A percentile compares a stretch with the other conserved stretches of the same genome.
These are phyloP conservation scores for Fusarium equiseti DNA, from an alignment of 2,329 filamentous ascomycete genomes.

Conservation along the genomic window DNA sequence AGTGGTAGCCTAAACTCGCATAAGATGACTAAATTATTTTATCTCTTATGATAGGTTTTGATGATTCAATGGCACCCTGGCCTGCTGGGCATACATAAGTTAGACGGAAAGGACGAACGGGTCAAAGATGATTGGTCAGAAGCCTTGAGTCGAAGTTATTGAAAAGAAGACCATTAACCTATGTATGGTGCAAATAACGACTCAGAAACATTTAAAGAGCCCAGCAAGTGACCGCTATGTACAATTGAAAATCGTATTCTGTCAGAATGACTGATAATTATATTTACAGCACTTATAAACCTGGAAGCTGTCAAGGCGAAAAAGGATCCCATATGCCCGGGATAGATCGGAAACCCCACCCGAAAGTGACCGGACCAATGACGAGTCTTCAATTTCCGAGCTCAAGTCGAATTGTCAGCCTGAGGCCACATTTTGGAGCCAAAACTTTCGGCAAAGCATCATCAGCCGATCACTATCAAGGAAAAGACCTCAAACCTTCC, in stretches of 20 bases:
- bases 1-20: not conserved
- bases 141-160: not conserved
- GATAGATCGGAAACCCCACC: constrained; percentile 49
- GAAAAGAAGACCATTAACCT: constrained; percentile 30
- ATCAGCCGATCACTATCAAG: constrained; percentile 52
- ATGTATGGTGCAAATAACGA: not conserved
- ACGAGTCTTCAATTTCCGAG: constrained; percentile 60
- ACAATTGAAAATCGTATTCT: not conserved
- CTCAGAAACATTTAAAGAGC: not conserved
- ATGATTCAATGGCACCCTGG: not conserved
- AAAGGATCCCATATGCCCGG: constrained; percentile 44
- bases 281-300: constrained; percentile 10
- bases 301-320: constrained; percentile 26
- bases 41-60: not conserved
- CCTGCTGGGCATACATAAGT: not conserved
- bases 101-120: constrained; percentile 43
- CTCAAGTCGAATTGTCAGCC: constrained; percentile 53
- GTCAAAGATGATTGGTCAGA: constrained; percentile 42
- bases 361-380: constrained; percentile 57
- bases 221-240: not conserved
- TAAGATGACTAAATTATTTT: not conserved
- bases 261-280: constrained; percentile 1
- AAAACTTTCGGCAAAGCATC: constrained; percentile 60
- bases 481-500: constrained; percentile 63
- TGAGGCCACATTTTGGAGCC: constrained; percentile 57